phyloP scores from a whole-genome alignment of 371 early-diverging fungal species.

The Mycotypha africana region DNA sequence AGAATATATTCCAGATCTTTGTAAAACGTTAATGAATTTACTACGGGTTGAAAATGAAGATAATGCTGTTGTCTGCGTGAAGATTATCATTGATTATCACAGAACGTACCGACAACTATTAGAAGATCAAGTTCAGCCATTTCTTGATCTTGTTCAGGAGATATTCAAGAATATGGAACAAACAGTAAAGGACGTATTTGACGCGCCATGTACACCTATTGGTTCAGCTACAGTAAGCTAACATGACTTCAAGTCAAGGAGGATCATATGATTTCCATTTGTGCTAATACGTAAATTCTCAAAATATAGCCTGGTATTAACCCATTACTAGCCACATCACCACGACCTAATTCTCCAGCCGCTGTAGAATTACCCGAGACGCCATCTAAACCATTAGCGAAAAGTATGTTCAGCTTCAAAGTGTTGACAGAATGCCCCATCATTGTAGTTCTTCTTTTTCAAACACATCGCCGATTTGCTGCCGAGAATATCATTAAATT shows the following conservation, averaged over 20 bases:
- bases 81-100: conserved; percentile 92
- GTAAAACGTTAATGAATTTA: conserved; percentile 67
- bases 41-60: conserved; percentile 94
- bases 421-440: conserved; percentile 96
- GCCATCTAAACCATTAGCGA: conserved; percentile 64
- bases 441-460: conserved; percentile 92
- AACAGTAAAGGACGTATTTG: conserved; percentile 79
- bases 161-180: conserved; percentile 89
- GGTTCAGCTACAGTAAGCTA: conserved; percentile 48
- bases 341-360: conserved; percentile 76
- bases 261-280: not conserved
- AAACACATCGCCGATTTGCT: conserved; percentile 77
- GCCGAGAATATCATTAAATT: conserved; percentile 77
- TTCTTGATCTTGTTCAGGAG: conserved; percentile 87
- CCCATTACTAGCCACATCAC: conserved; percentile 55
- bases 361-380: conserved; percentile 55
- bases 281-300: too few relatives aligned
- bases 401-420: conserved; percentile 88
- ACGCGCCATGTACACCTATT: conserved; percentile 54
- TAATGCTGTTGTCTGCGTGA: conserved; percentile 90
- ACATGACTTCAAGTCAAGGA: not conserved
- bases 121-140: conserved; percentile 85
- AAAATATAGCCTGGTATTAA: conserved; percentile 57
- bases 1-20: conserved; percentile 54
- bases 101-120: conserved; percentile 73